Evolutionary conservation across 2,329 filamentous ascomycete genomes (phyloP), one percentile per base, ranked within the genome.

Genomic region (Cladophialophora immunda): DNA sequence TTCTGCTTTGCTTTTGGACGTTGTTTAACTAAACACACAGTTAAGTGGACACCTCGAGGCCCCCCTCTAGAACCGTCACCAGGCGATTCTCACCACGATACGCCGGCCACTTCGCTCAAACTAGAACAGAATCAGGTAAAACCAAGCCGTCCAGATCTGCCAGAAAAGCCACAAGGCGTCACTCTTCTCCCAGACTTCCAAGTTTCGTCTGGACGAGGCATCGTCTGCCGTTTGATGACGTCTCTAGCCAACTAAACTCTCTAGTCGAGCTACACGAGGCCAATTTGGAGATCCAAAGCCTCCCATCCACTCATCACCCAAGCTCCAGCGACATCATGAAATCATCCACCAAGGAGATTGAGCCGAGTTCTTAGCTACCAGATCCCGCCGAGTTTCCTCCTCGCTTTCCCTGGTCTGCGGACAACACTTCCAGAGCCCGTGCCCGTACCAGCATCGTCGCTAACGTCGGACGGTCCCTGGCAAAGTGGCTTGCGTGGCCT

Each of bases 401-500:
- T 50, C 45, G 45, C 45, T 50, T 50, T 50, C 45, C 45, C 45
- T 50, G 25, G 45, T 50, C 45, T 50, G 22, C 22, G 9, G 9
- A 17, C 38, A n/a, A 45, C 38, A 8, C 17, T 19, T 19, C n/a
- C 38, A 45, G 19, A 45, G 38, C 38, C n/a, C n/a, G n/a, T n/a
- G n/a, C n/a, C n/a, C 17, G 9, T 36, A 27, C 55, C 52, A 19
- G 25, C 50, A 27, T 25, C 8, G n/a, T n/a, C n/a, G n/a, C n/a
- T n/a, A n/a, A n/a, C n/a, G n/a, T n/a, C n/a, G n/a, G n/a, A 50
- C 4, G 6, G 19, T 2, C 6, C 19, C 45, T 50, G 22, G 8
- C 22, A 27, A 13, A 50, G 45, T 50, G 53, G 58, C 58, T 61
- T 61, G 58, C 58, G 58, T 29, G 47, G 58, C 58, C 47, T 52